These are phyloP conservation scores for Phytopythium vexans DNA, from an alignment of 352 stramenopile genomes.

Conservation along the genomic window DNA sequence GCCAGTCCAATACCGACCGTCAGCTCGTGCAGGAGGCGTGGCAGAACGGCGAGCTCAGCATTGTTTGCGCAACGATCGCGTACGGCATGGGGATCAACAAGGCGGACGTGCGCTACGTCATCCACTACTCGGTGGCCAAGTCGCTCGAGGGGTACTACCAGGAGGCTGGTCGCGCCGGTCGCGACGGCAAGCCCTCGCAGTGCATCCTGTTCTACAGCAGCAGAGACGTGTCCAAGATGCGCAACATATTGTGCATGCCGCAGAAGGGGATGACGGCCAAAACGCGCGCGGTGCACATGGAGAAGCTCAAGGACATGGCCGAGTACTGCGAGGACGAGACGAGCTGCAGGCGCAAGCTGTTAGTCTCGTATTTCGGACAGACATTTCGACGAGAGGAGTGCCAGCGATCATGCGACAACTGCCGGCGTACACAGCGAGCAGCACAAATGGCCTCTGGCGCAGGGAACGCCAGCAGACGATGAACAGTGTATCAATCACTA, in stretches of 20 bases:
- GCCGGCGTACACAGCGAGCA: conserved; percentile 37
- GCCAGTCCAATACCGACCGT: conserved; percentile 68
- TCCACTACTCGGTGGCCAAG: conserved; percentile 91
- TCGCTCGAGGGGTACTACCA: conserved; percentile 99
- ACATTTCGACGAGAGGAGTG: conserved; percentile 63
- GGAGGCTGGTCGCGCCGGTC: conserved; percentile 94
- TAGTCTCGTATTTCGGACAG: conserved; percentile 83
- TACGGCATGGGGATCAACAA: conserved; percentile 97
- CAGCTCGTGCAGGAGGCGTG: conserved; percentile 79
- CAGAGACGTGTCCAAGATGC: conserved; percentile 82
- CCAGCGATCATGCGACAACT: conserved; percentile 66
- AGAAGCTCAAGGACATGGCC: conserved; percentile 76
- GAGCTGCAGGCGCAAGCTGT: conserved; percentile 66
- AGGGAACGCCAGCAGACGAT: too few species aligned
- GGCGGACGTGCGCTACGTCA: conserved; percentile 90
- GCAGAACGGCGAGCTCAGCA: conserved; percentile 73
- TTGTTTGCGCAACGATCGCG: conserved; percentile 95
- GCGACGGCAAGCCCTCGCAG: conserved; percentile 92
- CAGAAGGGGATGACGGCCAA: conserved; percentile 79
- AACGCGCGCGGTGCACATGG: conserved; percentile 62
- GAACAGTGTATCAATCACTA: too few species aligned
- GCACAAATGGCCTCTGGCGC: conserved; percentile 10
- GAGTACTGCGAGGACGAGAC: conserved; percentile 78
- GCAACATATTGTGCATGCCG: conserved; percentile 71
- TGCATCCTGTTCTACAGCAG: conserved; percentile 91